Percentiles rank a stretch among this genome's conserved stretches.
These are phyloP conservation scores for Trametes cingulata DNA, from an alignment of 768 basidiomycete genomes.

Conservation along the genomic window DNA sequence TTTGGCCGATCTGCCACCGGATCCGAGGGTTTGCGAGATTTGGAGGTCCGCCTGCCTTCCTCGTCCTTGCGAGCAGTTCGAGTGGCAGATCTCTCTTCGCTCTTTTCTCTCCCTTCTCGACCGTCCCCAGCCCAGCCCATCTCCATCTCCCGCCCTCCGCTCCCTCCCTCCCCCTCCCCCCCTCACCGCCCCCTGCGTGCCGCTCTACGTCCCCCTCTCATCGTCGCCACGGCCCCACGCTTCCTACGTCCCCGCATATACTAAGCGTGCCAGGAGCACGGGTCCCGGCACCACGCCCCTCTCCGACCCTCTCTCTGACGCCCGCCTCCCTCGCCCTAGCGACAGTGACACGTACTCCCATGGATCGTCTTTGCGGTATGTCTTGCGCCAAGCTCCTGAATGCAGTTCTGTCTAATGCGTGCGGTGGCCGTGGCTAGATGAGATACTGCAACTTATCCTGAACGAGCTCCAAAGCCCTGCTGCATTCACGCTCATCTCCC, in stretches of 20 bases:
- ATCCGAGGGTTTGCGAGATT: conserved; percentile 22
- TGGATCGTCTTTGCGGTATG: conserved; percentile 72
- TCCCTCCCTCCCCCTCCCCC: neutral
- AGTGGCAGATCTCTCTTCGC: conserved; percentile 5
- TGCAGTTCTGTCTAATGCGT: neutral
- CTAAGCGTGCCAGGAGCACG: neutral
- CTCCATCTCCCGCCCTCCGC: conserved; percentile 12
- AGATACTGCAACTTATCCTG: conserved; percentile 73
- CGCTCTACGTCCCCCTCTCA: conserved; percentile 4
- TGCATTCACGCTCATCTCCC: conserved; percentile 55
- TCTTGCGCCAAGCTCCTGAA: conserved; percentile 15
- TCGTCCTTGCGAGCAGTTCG: conserved; percentile 6
- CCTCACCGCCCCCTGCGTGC: neutral
- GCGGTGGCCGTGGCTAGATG: conserved; percentile 39
- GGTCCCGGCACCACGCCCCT: neutral
- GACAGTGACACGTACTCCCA: conserved; percentile 26
- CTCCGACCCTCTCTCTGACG: conserved; percentile 2
- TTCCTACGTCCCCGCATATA: neutral
- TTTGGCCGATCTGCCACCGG: conserved; percentile 19
- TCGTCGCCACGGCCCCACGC: neutral
- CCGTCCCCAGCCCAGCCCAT: conserved; percentile 11
- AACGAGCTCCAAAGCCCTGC: conserved; percentile 70
- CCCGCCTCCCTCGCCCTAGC: conserved; percentile 10
- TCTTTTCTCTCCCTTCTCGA: conserved; percentile 12
- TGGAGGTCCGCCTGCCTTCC: conserved; percentile 21